These are phyloP conservation scores for Cladochytrium replicatum DNA, from an alignment of 192 early-diverging fungal genomes.

Conservation along the genomic window DNA sequence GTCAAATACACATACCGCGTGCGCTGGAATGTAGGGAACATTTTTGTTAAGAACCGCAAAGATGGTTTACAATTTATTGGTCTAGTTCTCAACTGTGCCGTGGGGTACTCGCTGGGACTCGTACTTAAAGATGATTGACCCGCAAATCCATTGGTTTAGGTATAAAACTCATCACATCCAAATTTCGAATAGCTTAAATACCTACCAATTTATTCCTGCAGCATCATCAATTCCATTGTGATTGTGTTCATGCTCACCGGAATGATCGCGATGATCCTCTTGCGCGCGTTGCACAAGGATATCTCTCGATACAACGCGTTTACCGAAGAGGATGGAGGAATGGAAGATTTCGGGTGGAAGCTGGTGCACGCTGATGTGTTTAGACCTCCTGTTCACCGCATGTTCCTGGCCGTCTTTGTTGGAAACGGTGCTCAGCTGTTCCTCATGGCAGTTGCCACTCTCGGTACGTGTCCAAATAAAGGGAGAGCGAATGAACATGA, in stretches of 20 bases:
- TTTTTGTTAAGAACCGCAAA: neutral
- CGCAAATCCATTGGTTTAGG: constrained; percentile 53
- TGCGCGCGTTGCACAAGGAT: constrained; percentile 48
- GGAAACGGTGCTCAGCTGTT: constrained; percentile 49
- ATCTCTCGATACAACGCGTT: constrained; percentile 47
- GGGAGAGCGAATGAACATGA: neutral
- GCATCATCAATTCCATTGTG: constrained; percentile 48
- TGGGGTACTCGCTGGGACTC: constrained; percentile 55
- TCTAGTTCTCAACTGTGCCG: constrained; percentile 17
- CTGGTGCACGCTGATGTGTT: constrained; percentile 56
- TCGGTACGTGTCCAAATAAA: constrained; percentile 25
- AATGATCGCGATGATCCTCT: constrained; percentile 50
- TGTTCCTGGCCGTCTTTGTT: constrained; percentile 42
- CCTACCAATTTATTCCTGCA: constrained; percentile 3
- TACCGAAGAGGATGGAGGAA: constrained; percentile 39
- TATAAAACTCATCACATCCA: constrained; percentile 1
- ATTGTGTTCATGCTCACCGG: constrained; percentile 46
- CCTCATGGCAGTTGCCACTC: constrained; percentile 37
- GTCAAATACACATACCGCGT: constrained; percentile 42
- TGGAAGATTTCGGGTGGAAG: constrained; percentile 60
- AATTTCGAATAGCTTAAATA: neutral
- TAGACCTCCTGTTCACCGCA: constrained; percentile 36
- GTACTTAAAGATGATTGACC: constrained; percentile 41
- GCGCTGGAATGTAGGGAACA: constrained; percentile 25
- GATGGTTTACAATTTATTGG: constrained; percentile 1